These are phyloP conservation scores for Pichia cactophila DNA, from an alignment of 1,139 yeast species.

Conservation along the genomic window DNA sequence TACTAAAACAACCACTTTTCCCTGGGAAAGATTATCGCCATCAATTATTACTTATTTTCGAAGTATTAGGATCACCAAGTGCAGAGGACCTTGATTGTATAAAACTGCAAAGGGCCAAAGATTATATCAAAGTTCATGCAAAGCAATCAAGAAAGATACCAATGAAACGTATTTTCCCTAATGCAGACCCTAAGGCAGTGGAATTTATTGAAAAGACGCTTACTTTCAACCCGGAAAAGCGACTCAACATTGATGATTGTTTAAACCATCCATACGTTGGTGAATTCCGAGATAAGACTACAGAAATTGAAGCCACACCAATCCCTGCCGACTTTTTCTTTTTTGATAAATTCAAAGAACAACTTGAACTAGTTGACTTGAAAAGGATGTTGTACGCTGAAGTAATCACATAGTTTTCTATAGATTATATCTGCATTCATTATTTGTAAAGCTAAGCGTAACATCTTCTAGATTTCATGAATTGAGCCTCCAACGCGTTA, in stretches of 20 bases:
- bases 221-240: constrained; percentile 69
- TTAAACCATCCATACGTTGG: constrained; percentile 73
- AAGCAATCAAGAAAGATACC: constrained; percentile 54
- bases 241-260: constrained; percentile 78
- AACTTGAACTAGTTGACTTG: constrained; percentile 60
- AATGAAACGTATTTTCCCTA: constrained; percentile 40
- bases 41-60: constrained; percentile 80
- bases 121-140: constrained; percentile 75
- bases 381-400: constrained; percentile 65
- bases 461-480: too few species aligned
- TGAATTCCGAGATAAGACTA: constrained; percentile 74
- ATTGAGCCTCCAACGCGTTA: background rate
- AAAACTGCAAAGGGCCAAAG: constrained; percentile 78
- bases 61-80: constrained; percentile 82
- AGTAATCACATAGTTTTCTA: constrained; percentile 26
- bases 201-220: constrained; percentile 71
- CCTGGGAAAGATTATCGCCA: constrained; percentile 94
- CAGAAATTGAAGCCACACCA: constrained; percentile 72
- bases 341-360: constrained; percentile 63
- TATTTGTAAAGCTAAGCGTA: background rate
- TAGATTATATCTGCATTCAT: background rate
- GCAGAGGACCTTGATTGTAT: constrained; percentile 75
- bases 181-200: constrained; percentile 59
- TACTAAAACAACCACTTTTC: constrained; percentile 77
- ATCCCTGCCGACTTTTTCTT: constrained; percentile 75